phyloP scores from a whole-genome alignment of 257 asterid species.

The Solanum virginianum region DNA sequence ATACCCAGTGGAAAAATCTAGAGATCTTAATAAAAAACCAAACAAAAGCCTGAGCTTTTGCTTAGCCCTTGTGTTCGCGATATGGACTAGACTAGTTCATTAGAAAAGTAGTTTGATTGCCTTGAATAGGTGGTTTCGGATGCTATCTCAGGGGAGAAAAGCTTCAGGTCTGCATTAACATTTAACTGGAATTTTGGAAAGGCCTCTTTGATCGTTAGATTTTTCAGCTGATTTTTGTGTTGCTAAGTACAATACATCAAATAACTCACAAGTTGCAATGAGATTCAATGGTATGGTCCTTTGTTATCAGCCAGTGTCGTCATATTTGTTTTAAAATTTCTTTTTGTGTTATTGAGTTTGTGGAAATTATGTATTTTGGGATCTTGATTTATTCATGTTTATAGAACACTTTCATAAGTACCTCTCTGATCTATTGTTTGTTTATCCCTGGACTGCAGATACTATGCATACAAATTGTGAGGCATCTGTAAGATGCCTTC shows the following conservation, averaged over 20 bases:
- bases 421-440: not conserved
- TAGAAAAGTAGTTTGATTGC: not conserved
- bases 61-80: not conserved
- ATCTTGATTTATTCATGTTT: not conserved
- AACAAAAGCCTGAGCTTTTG: not conserved
- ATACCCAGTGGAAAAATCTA: no score
- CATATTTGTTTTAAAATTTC: not conserved
- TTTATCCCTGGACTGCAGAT: constrained; percentile 27
- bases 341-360: not conserved
- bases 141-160: not conserved
- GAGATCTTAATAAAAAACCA: not conserved
- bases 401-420: not conserved
- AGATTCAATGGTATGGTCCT: not conserved
- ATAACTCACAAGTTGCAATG: not conserved
- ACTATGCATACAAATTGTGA: constrained; percentile 34
- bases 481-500: constrained; percentile 55
- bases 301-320: not conserved
- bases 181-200: not conserved
- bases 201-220: not conserved
- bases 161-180: not conserved
- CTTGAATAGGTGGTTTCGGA: not conserved
- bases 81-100: not conserved
- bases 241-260: not conserved
- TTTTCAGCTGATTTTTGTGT: not conserved
- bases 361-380: not conserved